A percentile compares a stretch with the other conserved stretches of the same genome.
These are phyloP conservation scores for Cyberlindnera euphorbiae DNA, from an alignment of 805 yeast species.

Conservation along the genomic window DNA sequence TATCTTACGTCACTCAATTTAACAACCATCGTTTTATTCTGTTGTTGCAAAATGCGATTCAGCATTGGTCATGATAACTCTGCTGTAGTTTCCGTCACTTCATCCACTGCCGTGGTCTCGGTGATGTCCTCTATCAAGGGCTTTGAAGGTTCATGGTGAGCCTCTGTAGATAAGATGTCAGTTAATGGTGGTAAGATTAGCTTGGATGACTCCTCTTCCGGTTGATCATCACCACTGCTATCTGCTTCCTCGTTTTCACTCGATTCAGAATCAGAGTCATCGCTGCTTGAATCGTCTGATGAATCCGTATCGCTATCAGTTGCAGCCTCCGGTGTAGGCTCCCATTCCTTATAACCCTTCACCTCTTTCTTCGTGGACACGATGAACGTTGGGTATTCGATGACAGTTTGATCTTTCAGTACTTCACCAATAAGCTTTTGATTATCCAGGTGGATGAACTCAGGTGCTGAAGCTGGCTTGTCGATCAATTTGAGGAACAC, in stretches of 20 bases:
- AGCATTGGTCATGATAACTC: no score
- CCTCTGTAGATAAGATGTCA: no score
- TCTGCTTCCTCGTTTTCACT: slow-evolving; percentile 7
- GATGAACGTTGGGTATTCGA: slow-evolving; percentile 74
- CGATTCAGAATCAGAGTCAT: slow-evolving; percentile 6
- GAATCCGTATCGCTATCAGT: slow-evolving; percentile 9
- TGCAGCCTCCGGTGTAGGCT: slow-evolving; percentile 13
- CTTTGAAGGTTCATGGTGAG: neutral
- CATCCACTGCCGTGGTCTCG: no score
- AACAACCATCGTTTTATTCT: no score
- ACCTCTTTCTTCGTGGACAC: slow-evolving; percentile 33
- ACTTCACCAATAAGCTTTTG: slow-evolving; percentile 40
- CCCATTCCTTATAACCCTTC: slow-evolving; percentile 24
- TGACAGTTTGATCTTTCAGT: slow-evolving; percentile 52
- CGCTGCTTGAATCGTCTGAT: slow-evolving; percentile 4
- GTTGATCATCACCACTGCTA: slow-evolving; percentile 17
- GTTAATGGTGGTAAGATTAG: slow-evolving; percentile 31
- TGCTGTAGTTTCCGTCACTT: no score
- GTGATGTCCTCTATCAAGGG: neutral
- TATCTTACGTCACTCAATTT: no score
- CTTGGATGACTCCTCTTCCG: slow-evolving; percentile 18
- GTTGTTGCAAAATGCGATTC: no score
- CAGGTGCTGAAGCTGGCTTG: slow-evolving; percentile 29
- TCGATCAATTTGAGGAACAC: slow-evolving; percentile 29
- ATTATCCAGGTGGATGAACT: slow-evolving; percentile 35